A percentile compares a stretch with the other conserved stretches of the same genome.
Conservation (phyloP, 2,329 filamentous ascomycete genomes). For the Emmonsiellopsis sp. region DNA sequence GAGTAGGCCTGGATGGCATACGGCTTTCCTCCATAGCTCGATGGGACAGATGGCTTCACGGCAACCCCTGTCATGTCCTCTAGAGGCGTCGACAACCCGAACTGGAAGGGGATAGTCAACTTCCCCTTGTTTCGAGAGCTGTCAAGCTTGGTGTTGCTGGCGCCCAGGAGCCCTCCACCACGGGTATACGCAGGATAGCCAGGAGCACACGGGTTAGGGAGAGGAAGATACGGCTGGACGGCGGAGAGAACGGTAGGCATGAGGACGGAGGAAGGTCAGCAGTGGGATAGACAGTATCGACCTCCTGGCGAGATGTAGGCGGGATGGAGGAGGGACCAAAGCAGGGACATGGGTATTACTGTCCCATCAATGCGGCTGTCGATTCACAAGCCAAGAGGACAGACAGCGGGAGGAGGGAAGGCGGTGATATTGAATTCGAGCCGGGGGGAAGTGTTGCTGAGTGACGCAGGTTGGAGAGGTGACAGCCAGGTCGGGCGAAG, state of each 20-base stretch:
- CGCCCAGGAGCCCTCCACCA: not conserved
- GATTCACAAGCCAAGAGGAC: not conserved
- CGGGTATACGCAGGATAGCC: not conserved
- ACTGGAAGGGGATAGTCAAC: not conserved
- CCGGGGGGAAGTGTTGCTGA: not conserved
- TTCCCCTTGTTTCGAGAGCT: not conserved
- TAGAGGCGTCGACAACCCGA: slow-evolving; percentile 33
- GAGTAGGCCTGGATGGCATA: slow-evolving; percentile 17
- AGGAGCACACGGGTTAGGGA: not conserved
- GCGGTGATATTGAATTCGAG: not conserved
- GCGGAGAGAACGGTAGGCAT: slow-evolving; percentile 4
- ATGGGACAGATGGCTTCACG: slow-evolving; percentile 23
- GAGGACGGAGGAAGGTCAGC: not conserved
- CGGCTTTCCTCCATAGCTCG: slow-evolving; percentile 23
- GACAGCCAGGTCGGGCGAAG: not conserved
- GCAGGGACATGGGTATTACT: not conserved
- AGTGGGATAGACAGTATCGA: not conserved
- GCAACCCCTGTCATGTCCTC: slow-evolving; percentile 34
- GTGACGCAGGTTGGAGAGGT: slow-evolving; percentile 1
- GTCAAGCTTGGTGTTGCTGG: slow-evolving; percentile 7
- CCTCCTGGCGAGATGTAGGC: not conserved
- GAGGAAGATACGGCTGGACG: not conserved
- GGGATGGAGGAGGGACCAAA: not conserved
- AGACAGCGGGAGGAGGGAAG: not conserved
- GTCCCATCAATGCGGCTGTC: not conserved